phyloP scores from a whole-genome alignment of 441 rosid species.

The Erysimum cheiri region DNA sequence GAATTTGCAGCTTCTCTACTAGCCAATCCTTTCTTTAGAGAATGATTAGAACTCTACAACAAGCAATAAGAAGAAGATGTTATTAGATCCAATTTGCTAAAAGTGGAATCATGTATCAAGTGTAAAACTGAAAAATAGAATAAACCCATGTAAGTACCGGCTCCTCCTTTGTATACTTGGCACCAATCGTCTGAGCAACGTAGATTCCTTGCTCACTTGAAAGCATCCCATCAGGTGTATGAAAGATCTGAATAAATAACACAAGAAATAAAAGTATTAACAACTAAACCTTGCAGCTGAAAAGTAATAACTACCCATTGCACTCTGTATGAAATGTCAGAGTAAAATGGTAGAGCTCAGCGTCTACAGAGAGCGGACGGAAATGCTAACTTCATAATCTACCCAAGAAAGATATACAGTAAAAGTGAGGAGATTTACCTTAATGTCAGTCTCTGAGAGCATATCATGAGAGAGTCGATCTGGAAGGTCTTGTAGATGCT shows the following conservation, averaged over 20 bases:
- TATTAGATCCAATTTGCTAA: conserved; percentile 22
- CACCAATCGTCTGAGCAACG: conserved; percentile 78
- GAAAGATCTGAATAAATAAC: conserved; percentile 63
- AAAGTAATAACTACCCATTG: conserved; percentile 16
- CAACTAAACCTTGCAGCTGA: conserved; percentile 1
- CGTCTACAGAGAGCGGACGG: conserved; percentile 1
- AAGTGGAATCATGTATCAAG: conserved; percentile 8
- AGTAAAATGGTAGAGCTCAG: conserved; percentile 9
- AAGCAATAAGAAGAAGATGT: conserved; percentile 33
- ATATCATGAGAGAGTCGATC: conserved; percentile 79
- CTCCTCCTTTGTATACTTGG: conserved; percentile 76
- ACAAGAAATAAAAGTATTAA: conserved; percentile 9
- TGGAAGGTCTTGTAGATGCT: conserved; percentile 79
- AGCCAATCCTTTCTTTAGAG: conserved; percentile 66
- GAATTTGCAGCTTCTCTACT: conserved; percentile 57
- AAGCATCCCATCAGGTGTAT: conserved; percentile 92
- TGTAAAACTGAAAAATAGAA: conserved; percentile 7
- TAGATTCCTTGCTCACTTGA: conserved; percentile 92
- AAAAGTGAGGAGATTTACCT: conserved; percentile 52
- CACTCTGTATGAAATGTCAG: conserved; percentile 16
- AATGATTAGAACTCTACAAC: conserved; percentile 66
- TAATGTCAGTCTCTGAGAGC: conserved; percentile 84
- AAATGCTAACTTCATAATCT: conserved; percentile 7
- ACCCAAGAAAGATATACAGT: conserved; percentile 12
- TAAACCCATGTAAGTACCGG: conserved; percentile 51